Evolutionary conservation across 2,329 filamentous ascomycete genomes (phyloP).

Genomic region (Sarocladium strictum): DNA sequence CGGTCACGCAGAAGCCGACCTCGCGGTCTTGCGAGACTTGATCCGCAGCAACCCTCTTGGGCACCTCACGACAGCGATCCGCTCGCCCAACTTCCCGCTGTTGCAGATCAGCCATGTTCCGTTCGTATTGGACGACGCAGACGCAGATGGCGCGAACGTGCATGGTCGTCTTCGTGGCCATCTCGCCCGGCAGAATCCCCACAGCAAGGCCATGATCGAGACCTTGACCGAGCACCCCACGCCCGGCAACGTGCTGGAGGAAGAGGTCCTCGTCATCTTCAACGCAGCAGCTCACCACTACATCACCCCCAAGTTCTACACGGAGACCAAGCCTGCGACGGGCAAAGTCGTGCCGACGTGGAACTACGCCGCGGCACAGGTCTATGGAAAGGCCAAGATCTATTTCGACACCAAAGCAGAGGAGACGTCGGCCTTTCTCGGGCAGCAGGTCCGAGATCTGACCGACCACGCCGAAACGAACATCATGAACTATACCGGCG

Average conservation of each 20-base stretch:
- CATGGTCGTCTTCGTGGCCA: slow-evolving; percentile 50
- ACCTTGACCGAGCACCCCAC: slow-evolving; percentile 19
- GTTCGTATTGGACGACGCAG: slow-evolving; percentile 47
- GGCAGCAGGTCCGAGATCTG: slow-evolving; percentile 46
- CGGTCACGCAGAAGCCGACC: slow-evolving; percentile 44
- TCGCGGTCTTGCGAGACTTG: slow-evolving; percentile 45
- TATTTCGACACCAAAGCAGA: slow-evolving; percentile 42
- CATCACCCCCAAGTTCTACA: slow-evolving; percentile 64
- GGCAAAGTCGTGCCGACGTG: slow-evolving; percentile 66
- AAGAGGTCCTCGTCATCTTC: slow-evolving; percentile 60
- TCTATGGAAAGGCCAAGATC: slow-evolving; percentile 51
- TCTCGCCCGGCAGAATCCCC: slow-evolving; percentile 57
- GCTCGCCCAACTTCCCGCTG: slow-evolving; percentile 38
- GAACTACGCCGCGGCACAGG: slow-evolving; percentile 63
- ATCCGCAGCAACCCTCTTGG: slow-evolving; percentile 57
- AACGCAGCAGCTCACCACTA: slow-evolving; percentile 54
- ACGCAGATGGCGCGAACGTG: slow-evolving; percentile 33
- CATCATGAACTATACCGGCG: slow-evolving; percentile 49
- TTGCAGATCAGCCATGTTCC: slow-evolving; percentile 58
- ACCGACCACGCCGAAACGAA: slow-evolving; percentile 41
- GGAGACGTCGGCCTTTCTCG: slow-evolving; percentile 41
- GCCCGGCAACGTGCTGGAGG: slow-evolving; percentile 25
- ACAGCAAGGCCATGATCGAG: slow-evolving; percentile 55
- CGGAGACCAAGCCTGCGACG: slow-evolving; percentile 55
- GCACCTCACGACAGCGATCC: slow-evolving; percentile 56